These are phyloP conservation scores for Betula pendula DNA, from an alignment of 306 rosid species.

Conservation along the genomic window DNA sequence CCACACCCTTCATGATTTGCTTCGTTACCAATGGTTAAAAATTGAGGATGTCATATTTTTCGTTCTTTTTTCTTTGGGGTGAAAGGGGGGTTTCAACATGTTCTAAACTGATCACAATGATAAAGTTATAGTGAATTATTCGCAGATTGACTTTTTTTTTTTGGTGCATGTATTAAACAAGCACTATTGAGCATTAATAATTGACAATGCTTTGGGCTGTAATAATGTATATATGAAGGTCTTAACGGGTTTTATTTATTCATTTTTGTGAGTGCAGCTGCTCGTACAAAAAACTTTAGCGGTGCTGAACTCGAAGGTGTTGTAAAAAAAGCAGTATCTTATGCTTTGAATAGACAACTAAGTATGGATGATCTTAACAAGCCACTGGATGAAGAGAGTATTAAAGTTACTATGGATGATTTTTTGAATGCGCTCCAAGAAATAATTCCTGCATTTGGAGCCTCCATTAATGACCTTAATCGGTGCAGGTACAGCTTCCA, in stretches of 20 bases:
- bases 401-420: constrained; percentile 94
- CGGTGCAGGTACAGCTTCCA: constrained; percentile 73
- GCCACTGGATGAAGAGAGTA: constrained; percentile 93
- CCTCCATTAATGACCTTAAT: constrained; percentile 95
- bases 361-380: constrained; percentile 93
- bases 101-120: neutral
- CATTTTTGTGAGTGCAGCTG: constrained; percentile 59
- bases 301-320: constrained; percentile 99
- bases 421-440: constrained; percentile 84
- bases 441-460: constrained; percentile 90
- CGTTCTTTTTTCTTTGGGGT: too few relatives aligned
- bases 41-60: neutral
- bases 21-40: neutral
- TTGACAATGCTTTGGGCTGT: constrained; percentile 3
- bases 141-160: neutral
- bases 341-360: constrained; percentile 89
- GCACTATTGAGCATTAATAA: neutral
- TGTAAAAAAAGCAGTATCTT: constrained; percentile 99
- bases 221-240: constrained; percentile 18
- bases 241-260: constrained; percentile 11
- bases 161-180: too few relatives aligned
- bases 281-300: constrained; percentile 92
- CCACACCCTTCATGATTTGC: neutral
- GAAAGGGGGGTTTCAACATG: neutral
- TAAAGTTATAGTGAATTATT: neutral